phyloP scores from a whole-genome alignment of 140 eudicot species.

The Ambrosia hybrid region DNA sequence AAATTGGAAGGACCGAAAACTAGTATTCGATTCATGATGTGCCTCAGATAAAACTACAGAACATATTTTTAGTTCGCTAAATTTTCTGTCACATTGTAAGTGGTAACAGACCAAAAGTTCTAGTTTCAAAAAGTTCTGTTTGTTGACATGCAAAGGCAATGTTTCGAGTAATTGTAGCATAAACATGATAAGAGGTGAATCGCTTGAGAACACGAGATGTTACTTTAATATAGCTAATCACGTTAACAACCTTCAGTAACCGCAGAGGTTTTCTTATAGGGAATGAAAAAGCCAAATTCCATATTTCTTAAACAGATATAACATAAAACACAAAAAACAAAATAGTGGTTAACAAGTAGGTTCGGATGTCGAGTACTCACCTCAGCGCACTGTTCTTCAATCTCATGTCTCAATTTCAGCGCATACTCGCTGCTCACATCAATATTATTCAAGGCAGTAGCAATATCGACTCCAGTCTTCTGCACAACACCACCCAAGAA shows the following conservation, averaged over 20 bases:
- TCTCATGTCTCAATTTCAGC: constrained; percentile 68
- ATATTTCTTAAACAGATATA: constrained; percentile 7
- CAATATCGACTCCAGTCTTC: constrained; percentile 74
- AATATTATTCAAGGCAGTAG: constrained; percentile 83
- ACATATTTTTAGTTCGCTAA: not conserved
- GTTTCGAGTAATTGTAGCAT: too few relatives aligned
- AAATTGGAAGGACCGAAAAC: not conserved
- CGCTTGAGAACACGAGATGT: too few relatives aligned
- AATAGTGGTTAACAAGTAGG: not conserved
- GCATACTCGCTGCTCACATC: constrained; percentile 90
- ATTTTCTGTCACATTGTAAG: too few relatives aligned
- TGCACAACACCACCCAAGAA: constrained; percentile 88
- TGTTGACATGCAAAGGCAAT: too few relatives aligned
- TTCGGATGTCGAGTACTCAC: constrained; percentile 36
- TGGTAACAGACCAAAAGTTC: too few relatives aligned
- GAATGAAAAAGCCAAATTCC: not conserved
- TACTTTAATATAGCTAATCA: not conserved
- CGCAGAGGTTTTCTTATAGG: not conserved
- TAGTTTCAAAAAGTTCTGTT: too few relatives aligned
- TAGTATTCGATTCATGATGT: not conserved
- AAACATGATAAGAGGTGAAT: too few relatives aligned
- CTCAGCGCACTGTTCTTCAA: constrained; percentile 83
- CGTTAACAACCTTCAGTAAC: not conserved
- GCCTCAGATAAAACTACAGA: not conserved
- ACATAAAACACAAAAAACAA: constrained; percentile 4